These are phyloP conservation scores for Pachyrhizus erosus DNA, from an alignment of 306 rosid genomes.

Conservation along the genomic window DNA sequence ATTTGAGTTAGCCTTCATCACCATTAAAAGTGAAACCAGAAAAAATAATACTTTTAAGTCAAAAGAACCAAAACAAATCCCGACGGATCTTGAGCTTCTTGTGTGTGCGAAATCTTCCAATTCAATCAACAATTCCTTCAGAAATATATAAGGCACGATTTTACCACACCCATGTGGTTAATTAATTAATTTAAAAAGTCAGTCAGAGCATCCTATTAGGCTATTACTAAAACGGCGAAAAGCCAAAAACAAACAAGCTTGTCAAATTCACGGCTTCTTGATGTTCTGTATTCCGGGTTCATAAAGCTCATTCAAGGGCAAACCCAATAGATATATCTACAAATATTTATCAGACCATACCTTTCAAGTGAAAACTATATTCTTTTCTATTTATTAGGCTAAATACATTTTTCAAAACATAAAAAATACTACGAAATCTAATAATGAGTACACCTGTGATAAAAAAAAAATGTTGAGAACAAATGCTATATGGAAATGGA, in stretches of 20 bases:
- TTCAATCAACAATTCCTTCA: neutral
- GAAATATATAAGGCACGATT: neutral
- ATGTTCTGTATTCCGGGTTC: neutral
- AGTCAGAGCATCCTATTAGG: neutral
- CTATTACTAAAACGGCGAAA: neutral
- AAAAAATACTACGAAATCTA: conserved; percentile 24
- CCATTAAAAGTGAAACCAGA: neutral
- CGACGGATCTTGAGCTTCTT: neutral
- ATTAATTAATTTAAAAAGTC: neutral
- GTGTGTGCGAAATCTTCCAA: neutral
- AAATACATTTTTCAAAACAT: conserved; percentile 23
- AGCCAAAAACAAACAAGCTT: conserved; percentile 15
- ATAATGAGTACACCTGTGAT: conserved; percentile 7
- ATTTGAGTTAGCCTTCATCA: neutral
- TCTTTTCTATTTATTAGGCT: neutral
- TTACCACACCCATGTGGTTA: neutral
- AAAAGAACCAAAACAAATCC: conserved; percentile 5
- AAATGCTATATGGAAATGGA: neutral
- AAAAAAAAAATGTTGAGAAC: conserved; percentile 2
- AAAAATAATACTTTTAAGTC: neutral
- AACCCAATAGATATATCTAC: conserved; percentile 24
- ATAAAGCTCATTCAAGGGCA: conserved; percentile 9
- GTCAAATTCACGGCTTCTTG: conserved; percentile 22
- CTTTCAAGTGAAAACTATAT: conserved; percentile 32
- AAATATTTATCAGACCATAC: conserved; percentile 29